phyloP scores from a whole-genome alignment of 2,329 filamentous ascomycete genomes.

The Rutstroemia sp. region DNA sequence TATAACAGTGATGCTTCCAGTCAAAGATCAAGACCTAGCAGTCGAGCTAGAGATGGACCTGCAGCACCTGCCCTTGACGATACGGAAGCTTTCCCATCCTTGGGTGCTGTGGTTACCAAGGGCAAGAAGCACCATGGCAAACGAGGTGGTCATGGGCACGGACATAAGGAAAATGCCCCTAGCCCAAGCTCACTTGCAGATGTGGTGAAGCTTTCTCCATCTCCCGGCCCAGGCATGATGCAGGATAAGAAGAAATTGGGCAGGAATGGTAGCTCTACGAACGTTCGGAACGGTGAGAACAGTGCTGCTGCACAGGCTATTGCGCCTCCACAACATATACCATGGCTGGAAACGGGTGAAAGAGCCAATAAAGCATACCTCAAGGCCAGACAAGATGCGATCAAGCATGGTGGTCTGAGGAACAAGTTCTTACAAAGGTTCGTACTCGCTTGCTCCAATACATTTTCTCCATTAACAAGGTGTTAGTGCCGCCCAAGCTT shows the following conservation, averaged over 20 bases:
- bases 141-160: slow-evolving; percentile 71
- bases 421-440: slow-evolving; percentile 97
- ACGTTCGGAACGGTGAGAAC: slow-evolving; percentile 63
- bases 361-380: slow-evolving; percentile 89
- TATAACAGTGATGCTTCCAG: slow-evolving; percentile 54
- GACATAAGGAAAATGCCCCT: slow-evolving; percentile 56
- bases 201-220: slow-evolving; percentile 90
- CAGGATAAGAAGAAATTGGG: slow-evolving; percentile 53
- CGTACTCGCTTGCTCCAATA: slow-evolving; percentile 12
- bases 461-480: slow-evolving; percentile 13
- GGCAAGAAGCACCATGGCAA: slow-evolving; percentile 93
- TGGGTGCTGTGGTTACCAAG: slow-evolving; percentile 70
- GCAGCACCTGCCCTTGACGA: slow-evolving; percentile 79
- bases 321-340: slow-evolving; percentile 80
- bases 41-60: slow-evolving; percentile 58
- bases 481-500: slow-evolving; percentile 83
- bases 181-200: slow-evolving; percentile 78
- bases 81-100: slow-evolving; percentile 86
- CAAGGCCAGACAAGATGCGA: slow-evolving; percentile 89
- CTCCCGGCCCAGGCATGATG: slow-evolving; percentile 58
- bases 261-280: slow-evolving; percentile 58
- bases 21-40: slow-evolving; percentile 75
- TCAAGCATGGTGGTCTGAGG: slow-evolving; percentile 90
- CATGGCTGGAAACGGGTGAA: slow-evolving; percentile 92
- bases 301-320: slow-evolving; percentile 78